Percentiles rank a stretch among this genome's conserved stretches.
These are phyloP conservation scores for Raffaelea arxii DNA, from an alignment of 2,329 filamentous ascomycete genomes.

Conservation along the genomic window DNA sequence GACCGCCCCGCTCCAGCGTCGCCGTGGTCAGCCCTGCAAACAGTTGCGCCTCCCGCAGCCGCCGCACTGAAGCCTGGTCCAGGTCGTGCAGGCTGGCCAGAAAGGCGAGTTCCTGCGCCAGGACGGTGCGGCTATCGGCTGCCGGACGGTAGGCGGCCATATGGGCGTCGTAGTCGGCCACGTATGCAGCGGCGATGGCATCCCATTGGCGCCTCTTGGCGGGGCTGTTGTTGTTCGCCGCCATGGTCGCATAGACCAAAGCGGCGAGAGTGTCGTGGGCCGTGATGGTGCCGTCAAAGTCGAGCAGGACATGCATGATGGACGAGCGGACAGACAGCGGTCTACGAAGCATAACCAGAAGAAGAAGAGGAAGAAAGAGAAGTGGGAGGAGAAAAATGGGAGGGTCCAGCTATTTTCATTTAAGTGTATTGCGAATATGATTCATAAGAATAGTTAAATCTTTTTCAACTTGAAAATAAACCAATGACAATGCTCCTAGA, in stretches of 20 bases:
- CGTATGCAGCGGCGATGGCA: slow-evolving; percentile 34
- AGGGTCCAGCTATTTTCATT: no score
- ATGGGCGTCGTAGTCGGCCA: slow-evolving; percentile 28
- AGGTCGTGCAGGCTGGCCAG: slow-evolving; percentile 31
- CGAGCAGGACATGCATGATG: slow-evolving; percentile 38
- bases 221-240: slow-evolving; percentile 10
- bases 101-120: slow-evolving; percentile 31
- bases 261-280: slow-evolving; percentile 39
- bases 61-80: slow-evolving; percentile 35
- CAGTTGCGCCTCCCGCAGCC: slow-evolving; percentile 32
- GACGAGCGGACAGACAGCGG: no score
- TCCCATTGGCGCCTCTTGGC: slow-evolving; percentile 33
- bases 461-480: no score
- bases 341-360: no score
- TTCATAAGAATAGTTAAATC: no score
- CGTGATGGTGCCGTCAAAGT: slow-evolving; percentile 53
- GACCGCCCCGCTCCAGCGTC: slow-evolving; percentile 28
- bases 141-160: slow-evolving; percentile 20
- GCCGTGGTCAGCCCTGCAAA: slow-evolving; percentile 29
- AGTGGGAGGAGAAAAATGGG: no score
- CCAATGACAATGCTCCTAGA: no score
- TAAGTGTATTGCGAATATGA: no score
- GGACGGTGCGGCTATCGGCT: slow-evolving; percentile 21
- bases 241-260: slow-evolving; percentile 34
- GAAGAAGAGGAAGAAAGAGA: no score